These are phyloP conservation scores for Helenozyma rhizophorensis DNA, from an alignment of 805 yeast genomes.

Conservation along the genomic window DNA sequence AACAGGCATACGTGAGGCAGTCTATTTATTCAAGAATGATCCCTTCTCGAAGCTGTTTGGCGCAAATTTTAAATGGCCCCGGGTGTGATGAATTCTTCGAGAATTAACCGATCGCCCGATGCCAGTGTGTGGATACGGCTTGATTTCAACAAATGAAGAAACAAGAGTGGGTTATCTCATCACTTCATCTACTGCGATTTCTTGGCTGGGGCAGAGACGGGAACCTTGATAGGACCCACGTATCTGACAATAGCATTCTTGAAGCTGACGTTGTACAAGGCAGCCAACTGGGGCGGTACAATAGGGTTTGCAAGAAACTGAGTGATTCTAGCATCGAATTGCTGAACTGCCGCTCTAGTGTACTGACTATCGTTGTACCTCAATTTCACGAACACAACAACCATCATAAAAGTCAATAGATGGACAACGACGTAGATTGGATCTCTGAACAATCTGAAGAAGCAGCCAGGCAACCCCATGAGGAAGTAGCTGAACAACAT, in stretches of 20 bases:
- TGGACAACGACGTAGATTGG: constrained; percentile 28
- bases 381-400: constrained; percentile 32
- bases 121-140: too few species aligned
- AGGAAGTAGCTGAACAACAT: constrained; percentile 23
- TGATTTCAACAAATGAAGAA: too few species aligned
- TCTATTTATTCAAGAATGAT: too few species aligned
- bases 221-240: constrained; percentile 21
- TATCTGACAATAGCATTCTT: constrained; percentile 16
- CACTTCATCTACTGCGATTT: constrained; percentile 15
- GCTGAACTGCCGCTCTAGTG: constrained; percentile 37
- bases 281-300: constrained; percentile 9
- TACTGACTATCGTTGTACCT: constrained; percentile 31
- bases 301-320: constrained; percentile 14
- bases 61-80: too few species aligned
- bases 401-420: constrained; percentile 27
- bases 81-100: too few species aligned
- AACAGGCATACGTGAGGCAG: too few species aligned
- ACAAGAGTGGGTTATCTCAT: too few species aligned
- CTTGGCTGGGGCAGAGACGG: constrained; percentile 10
- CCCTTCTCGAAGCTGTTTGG: too few species aligned
- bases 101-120: too few species aligned
- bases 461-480: constrained; percentile 21
- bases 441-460: constrained; percentile 20
- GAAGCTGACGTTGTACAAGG: constrained; percentile 17
- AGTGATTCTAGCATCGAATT: constrained; percentile 41